Base-by-base conservation (phyloP, 1,284 basidiomycete genomes). In the Boletus semigastroideus region DNA sequence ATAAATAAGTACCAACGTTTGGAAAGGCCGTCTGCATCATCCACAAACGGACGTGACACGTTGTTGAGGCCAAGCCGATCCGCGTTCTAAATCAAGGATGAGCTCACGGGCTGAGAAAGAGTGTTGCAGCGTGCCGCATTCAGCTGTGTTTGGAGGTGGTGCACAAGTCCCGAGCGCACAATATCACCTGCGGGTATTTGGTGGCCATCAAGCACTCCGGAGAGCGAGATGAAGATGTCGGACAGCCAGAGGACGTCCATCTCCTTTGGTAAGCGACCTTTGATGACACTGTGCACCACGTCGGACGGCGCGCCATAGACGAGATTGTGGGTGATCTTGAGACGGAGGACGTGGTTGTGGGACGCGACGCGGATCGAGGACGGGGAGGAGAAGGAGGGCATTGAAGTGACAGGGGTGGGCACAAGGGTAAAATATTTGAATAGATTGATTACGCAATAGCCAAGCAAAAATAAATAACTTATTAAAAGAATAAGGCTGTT, bases 211-310 rank as follows among this genome's bases (percentile, higher is more conserved):
- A 80, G 57, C 33, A 69, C 69, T 33, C 83, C 87, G 52, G 78
- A 74, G 53, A 89, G 60, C 11, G 75, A 72, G 53, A 90, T 61
- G 30, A 72, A 59, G 41, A 89, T 62, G 62, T 77, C 75, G 11
- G 82, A 78, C 30, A 74, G 65, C 39, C 79, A 69, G 48, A 79
- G 61, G 22, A 86, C 72, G 61, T 84, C 80, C 37, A 85, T 60
- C 42, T 72, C 62, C 25, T 74, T 72, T 19, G 81, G 79, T 27
- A 80, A 59, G 51, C 62, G 73, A 48, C 67, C 71, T 59, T 65
- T 75, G 48, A 74, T 75, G 48, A 74, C 53, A 45, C 51, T 58
- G 55, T 65, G 53, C 11, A 68, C 48, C 3, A 50, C 49, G 13
- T 69, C 62, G 8, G 76, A 73, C 0, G 74, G 66, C 3, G 64